A percentile compares a stretch with the other conserved stretches of the same genome.
Conservation (phyloP, 306 rosid genomes). For the Trifolium pratense region DNA sequence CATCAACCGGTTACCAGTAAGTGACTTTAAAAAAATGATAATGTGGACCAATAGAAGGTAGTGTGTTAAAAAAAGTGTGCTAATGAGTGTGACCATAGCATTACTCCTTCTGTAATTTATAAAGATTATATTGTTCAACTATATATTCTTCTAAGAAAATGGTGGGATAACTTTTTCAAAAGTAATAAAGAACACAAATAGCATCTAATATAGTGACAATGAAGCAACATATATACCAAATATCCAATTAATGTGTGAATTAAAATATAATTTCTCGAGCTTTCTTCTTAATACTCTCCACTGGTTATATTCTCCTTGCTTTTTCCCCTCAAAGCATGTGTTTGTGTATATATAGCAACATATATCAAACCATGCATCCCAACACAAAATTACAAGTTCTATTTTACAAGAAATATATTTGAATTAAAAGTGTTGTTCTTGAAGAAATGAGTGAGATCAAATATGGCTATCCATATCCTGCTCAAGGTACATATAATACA, state of each 20-base stretch:
- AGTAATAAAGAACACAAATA: slow-evolving; percentile 10
- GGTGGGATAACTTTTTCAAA: slow-evolving; percentile 41
- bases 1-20: no score
- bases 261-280: slow-evolving; percentile 40
- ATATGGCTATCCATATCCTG: slow-evolving; percentile 71
- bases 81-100: no score
- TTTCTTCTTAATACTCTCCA: slow-evolving; percentile 48
- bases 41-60: no score
- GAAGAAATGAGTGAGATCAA: slow-evolving; percentile 63
- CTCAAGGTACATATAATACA: slow-evolving; percentile 56
- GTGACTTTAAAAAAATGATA: no score
- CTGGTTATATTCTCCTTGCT: slow-evolving; percentile 39
- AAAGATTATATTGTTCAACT: neutral
- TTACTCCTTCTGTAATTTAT: no score
- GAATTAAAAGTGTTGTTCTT: slow-evolving; percentile 28
- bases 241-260: slow-evolving; percentile 43
- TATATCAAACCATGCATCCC: slow-evolving; percentile 24
- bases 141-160: slow-evolving; percentile 17
- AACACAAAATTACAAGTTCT: slow-evolving; percentile 16
- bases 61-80: no score
- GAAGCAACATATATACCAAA: slow-evolving; percentile 35
- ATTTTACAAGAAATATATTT: slow-evolving; percentile 28
- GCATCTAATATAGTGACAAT: slow-evolving; percentile 30
- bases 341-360: neutral
- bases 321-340: slow-evolving; percentile 7